Base-by-base conservation (phyloP, 1,284 basidiomycete species). In the Rhodotorula sp. region DNA sequence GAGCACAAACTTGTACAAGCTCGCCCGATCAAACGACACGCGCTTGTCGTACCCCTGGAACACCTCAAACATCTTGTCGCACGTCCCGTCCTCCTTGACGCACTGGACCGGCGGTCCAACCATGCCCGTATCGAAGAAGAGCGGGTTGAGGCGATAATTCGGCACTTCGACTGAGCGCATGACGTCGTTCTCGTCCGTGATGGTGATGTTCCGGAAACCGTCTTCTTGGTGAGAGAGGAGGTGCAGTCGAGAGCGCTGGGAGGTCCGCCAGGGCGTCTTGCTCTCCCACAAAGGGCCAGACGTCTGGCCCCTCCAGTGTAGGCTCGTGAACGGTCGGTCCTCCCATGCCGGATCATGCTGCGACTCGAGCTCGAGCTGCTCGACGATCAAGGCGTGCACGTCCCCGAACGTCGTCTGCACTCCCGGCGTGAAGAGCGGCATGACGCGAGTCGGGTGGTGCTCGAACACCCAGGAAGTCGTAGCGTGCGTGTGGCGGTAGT, bases 61-160 rank as follows among this genome's bases (percentile, higher is more conserved):
- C 8, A 70, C 70, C 37, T 71, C 65, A 15, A 50, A 69, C 74
- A 75, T 75, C 61, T 68, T 61, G 34, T 73, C 71, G 64, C 74
- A 75, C 48, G 74, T 75, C 9, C 74, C 74, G 52, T 75, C 74
- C 62, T 75, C 74, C 61, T 74, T 56, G 22, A 75, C 68, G 61
- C 76, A 77, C 69, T 77, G 77, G 20, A 77, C 77, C 0, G 77
- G 59, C 7, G 73, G 73, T 8, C 77, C 77, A 34, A 77, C 68
- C 76, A 75, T 77, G 37, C 77, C 76, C n/a, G 72, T 64, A 52
- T 75, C 74, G 51, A 75, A 61, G 67, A 75, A 75, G 22, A 73
- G 59, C 26, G 74, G 72, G 59, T 75, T 75, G 30, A 73, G 40
- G 7, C 72, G 67, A 30, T 69, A 75, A 48, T 75, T 75, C 31